These are phyloP conservation scores for Parsonsia alboflavescens DNA, from an alignment of 257 asterid species.

Conservation along the genomic window DNA sequence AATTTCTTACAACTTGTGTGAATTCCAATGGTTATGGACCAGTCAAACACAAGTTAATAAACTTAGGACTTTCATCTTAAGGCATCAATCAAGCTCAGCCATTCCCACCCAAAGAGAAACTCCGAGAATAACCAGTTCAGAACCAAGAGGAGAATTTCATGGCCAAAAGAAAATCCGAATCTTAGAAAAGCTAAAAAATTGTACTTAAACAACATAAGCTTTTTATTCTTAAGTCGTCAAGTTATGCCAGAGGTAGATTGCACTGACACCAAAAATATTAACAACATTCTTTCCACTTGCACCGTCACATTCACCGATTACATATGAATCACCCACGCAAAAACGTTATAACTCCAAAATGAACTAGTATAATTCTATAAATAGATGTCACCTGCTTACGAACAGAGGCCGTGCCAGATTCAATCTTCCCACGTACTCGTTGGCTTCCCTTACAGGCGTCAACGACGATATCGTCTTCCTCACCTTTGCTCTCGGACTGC, in stretches of 20 bases:
- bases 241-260: background rate
- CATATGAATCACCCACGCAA: background rate
- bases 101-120: background rate
- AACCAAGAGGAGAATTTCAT: background rate
- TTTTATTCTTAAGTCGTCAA: background rate
- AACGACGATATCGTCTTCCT: conserved; percentile 22
- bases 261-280: background rate
- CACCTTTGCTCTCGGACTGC: conserved; percentile 27
- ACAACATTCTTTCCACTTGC: background rate
- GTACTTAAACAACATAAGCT: background rate
- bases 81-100: background rate
- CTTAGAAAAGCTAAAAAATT: background rate
- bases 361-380: background rate
- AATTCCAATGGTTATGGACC: background rate
- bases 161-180: background rate
- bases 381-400: conserved; percentile 32
- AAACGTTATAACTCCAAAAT: background rate
- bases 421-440: conserved; percentile 8
- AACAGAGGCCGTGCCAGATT: conserved; percentile 26
- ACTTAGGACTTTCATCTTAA: background rate
- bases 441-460: conserved; percentile 25
- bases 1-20: background rate
- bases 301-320: background rate
- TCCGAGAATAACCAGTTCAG: background rate
- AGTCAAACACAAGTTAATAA: background rate